These are phyloP conservation scores for Penicillium samsonianum DNA, from an alignment of 495 filamentous ascomycete genomes.

Conservation along the genomic window DNA sequence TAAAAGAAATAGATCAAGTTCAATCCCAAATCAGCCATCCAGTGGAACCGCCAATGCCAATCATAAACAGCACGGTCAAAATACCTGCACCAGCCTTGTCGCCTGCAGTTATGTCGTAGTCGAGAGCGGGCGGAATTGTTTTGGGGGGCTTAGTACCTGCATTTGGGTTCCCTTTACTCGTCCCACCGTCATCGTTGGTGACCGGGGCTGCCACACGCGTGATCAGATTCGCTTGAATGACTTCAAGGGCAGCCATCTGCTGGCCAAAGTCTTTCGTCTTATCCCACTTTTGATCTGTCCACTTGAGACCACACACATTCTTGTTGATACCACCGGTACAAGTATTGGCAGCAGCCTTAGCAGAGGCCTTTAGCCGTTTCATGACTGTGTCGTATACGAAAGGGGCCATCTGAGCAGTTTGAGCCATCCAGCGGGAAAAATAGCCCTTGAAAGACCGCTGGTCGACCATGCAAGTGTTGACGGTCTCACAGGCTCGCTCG, in stretches of 20 bases:
- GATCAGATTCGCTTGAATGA: conserved; percentile 64
- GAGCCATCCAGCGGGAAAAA: conserved; percentile 78
- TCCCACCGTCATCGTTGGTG: conserved; percentile 69
- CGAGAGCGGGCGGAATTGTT: conserved; percentile 18
- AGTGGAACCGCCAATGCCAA: conserved; percentile 30
- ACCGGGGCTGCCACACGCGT: conserved; percentile 52
- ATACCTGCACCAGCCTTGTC: conserved; percentile 40
- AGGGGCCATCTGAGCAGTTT: conserved; percentile 68
- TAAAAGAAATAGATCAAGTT: not conserved
- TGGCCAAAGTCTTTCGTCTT: conserved; percentile 63
- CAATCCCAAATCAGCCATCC: conserved; percentile 40
- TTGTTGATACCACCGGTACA: conserved; percentile 63
- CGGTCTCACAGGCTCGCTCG: conserved; percentile 64
- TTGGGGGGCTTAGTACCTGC: conserved; percentile 50
- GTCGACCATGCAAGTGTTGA: conserved; percentile 67
- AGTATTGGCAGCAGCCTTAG: conserved; percentile 65
- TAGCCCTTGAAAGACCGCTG: conserved; percentile 87
- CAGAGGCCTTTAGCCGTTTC: conserved; percentile 63
- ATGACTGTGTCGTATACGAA: conserved; percentile 63
- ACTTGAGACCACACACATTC: conserved; percentile 63
- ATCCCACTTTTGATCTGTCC: conserved; percentile 57
- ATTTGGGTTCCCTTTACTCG: conserved; percentile 67
- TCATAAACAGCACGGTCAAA: conserved; percentile 35
- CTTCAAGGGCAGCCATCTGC: conserved; percentile 70
- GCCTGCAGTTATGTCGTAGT: conserved; percentile 26